Evolutionary conservation across 2,329 filamentous ascomycete species (phyloP), one percentile per base, ranked within the genome.

Genomic region (Setomelanomma holmii): DNA sequence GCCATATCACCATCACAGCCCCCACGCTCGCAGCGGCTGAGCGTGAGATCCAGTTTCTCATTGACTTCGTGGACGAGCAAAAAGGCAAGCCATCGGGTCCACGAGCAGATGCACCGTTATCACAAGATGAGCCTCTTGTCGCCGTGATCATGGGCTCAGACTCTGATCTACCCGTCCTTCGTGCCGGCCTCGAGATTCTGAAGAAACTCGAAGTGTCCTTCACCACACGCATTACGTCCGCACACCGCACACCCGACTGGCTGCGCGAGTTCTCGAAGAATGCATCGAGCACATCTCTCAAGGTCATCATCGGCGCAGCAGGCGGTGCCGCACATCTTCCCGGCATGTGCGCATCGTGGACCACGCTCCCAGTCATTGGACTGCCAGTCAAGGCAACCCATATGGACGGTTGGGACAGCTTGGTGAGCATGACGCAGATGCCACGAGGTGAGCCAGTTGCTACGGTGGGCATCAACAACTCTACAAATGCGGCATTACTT

Each of bases 81-180:
- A 82, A 72, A 34, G 73, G 71, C 33, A 74, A 75, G 27, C 69
- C 50, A 61, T 40, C 68, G 7, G 55, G 58, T 3, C 55, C 68
- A 2, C 60, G 52, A 7, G 43, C 60, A 19, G 41, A 56, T 2
- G 17, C 51, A 6, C 43, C 43, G 14, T 42, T 51, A 14, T 52
- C 51, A 42, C 56, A 55, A 19, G 45, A 57, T 21, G 63, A 74
- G 49, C 87, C 88, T 0, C 74, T 90, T 0, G 87, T 95, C 1
- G 85, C 89, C 11, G 84, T 95, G 2, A 91, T 90, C 22, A 93
- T 93, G 90, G 91, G 90, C 33, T 93, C 90, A 1, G 88, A 91
- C 76, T 90, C 87, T 8, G 89, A 93, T 67, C 82, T 92, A 20
- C 83, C 82, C 2, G 84, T 89, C 14, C 83, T 93, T 34, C 82